Percentiles rank a stretch among this genome's conserved stretches.
Evolutionary conservation across 164 flowering plant genomes (phyloP).

Genomic region (Kingdonia uniflora): DNA sequence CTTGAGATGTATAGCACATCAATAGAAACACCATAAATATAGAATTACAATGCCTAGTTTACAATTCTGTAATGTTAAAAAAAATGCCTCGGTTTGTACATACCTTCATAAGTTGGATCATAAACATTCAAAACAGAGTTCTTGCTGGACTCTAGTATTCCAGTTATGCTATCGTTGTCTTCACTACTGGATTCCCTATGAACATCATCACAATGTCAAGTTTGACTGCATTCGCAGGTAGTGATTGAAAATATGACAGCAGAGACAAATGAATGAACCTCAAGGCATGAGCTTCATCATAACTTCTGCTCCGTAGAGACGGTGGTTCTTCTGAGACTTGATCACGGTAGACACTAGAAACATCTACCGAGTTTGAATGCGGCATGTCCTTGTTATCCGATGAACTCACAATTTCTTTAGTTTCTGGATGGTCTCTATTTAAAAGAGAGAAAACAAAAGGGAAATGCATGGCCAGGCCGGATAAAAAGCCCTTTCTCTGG

Average conservation of each 20-base stretch:
- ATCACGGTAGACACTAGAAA: constrained; percentile 14
- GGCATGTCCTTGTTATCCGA: constrained; percentile 13
- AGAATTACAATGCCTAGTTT: not conserved
- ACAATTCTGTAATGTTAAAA: not conserved
- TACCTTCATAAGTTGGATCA: constrained; percentile 35
- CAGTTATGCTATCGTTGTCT: constrained; percentile 15
- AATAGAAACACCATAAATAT: not conserved
- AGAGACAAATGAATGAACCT: constrained; percentile 21
- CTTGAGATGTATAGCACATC: not conserved
- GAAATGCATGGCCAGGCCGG: constrained; percentile 49
- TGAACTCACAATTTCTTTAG: constrained; percentile 11
- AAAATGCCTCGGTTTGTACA: not conserved
- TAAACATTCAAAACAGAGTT: constrained; percentile 11
- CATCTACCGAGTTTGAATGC: constrained; percentile 13
- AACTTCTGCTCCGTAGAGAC: constrained; percentile 9
- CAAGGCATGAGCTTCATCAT: constrained; percentile 17
- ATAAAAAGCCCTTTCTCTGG: constrained; percentile 41
- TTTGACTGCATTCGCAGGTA: constrained; percentile 1
- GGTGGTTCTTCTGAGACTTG: constrained; percentile 21
- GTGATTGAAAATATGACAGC: not conserved
- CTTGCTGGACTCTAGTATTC: constrained; percentile 8
- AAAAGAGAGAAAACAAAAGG: constrained; percentile 62
- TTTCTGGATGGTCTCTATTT: constrained; percentile 21
- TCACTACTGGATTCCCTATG: constrained; percentile 12
- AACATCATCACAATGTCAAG: constrained; percentile 1